These are phyloP conservation scores for Linnemannia hyalina DNA, from an alignment of 192 early-diverging fungal genomes.

Conservation along the genomic window DNA sequence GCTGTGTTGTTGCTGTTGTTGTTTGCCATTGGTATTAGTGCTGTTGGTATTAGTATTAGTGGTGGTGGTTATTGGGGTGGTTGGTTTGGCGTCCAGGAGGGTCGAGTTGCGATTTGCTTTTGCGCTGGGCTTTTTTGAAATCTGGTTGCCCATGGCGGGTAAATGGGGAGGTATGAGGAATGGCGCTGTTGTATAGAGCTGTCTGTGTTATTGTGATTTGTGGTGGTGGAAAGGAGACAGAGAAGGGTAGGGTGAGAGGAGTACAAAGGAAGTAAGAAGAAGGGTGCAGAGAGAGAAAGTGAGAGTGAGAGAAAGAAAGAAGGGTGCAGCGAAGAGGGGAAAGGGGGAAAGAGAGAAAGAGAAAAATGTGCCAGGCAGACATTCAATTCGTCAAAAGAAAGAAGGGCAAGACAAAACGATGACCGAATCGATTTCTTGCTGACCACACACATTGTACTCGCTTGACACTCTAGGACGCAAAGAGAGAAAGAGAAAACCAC, in stretches of 20 bases:
- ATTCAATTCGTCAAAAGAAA: background rate
- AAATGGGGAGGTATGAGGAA: background rate
- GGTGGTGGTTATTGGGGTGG: background rate
- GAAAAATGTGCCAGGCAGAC: background rate
- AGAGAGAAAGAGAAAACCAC: no score
- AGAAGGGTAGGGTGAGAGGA: background rate
- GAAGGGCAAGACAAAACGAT: background rate
- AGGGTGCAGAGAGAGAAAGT: no score
- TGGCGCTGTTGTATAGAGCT: background rate
- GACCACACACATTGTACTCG: background rate
- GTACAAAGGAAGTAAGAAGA: no score
- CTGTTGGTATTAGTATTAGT: conserved; percentile 5
- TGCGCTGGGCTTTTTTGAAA: conserved; percentile 29
- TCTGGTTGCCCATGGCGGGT: conserved; percentile 47
- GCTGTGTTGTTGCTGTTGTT: background rate
- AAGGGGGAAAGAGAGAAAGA: background rate
- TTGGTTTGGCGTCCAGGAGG: conserved; percentile 21
- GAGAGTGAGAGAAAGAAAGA: background rate
- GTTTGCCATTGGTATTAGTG: conserved; percentile 14
- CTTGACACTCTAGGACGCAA: no score
- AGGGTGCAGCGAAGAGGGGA: background rate
- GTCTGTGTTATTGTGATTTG: no score
- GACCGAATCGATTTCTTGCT: background rate
- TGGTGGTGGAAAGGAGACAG: background rate
- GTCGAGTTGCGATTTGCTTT: conserved; percentile 39